These are phyloP conservation scores for Bisporella sp. DNA, from an alignment of 2,329 filamentous ascomycete species.

Conservation along the genomic window DNA sequence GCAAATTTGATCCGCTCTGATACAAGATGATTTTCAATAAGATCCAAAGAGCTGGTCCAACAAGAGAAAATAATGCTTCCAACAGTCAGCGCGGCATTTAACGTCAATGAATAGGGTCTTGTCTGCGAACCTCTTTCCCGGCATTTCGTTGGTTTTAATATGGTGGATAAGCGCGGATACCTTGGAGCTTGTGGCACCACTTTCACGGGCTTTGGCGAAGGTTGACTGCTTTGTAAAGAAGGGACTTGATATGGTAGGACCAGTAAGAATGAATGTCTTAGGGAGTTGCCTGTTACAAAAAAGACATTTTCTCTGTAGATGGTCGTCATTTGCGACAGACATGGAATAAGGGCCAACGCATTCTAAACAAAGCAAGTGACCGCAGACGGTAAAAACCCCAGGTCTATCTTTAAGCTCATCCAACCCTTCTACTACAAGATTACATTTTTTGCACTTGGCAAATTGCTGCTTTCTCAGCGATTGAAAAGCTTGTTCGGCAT, in stretches of 20 bases:
- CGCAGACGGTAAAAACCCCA: conserved; percentile 10
- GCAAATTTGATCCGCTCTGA: conserved; percentile 5
- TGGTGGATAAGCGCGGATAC: conserved; percentile 7
- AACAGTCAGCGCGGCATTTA: no score
- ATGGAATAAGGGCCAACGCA: not conserved
- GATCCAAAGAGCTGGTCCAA: conserved; percentile 15
- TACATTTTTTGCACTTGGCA: conserved; percentile 7
- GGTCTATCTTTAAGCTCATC: conserved; percentile 7
- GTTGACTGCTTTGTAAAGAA: no score
- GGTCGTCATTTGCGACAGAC: no score
- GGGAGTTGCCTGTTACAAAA: no score
- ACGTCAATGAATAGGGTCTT: no score
- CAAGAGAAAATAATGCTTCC: conserved; percentile 15
- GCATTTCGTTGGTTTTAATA: conserved; percentile 3
- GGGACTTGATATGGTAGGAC: no score
- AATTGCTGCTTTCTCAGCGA: conserved; percentile 1
- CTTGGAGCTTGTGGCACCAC: not conserved
- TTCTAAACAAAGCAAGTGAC: conserved; percentile 9
- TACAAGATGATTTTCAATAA: conserved; percentile 7
- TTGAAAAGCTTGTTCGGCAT: conserved; percentile 4
- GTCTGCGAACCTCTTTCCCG: conserved; percentile 9
- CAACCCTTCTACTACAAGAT: conserved; percentile 3
- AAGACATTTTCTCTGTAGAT: no score
- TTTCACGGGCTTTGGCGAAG: not conserved
- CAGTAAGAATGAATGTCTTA: no score